Percentiles rank a stretch among this genome's conserved stretches.
Conservation (phyloP, 2,329 filamentous ascomycete genomes). For the Aspergillus nomiae region DNA sequence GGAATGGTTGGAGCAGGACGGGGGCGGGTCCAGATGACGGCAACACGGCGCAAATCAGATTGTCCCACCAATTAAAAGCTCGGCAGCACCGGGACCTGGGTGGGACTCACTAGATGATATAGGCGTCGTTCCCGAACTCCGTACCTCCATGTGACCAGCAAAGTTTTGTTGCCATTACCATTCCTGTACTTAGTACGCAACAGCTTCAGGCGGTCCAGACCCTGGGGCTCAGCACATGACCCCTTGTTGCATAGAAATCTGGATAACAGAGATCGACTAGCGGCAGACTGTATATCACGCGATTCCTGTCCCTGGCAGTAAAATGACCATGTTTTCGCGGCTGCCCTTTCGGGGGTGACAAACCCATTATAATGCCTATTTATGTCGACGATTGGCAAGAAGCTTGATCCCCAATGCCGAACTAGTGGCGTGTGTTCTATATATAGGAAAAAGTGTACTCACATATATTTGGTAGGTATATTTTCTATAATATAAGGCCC, state of each 20-base stretch:
- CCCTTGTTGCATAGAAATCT: not conserved
- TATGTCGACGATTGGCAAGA: not conserved
- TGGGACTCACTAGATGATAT: constrained; percentile 14
- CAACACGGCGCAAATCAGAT: constrained; percentile 19
- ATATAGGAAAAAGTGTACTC: not conserved
- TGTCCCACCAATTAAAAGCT: constrained; percentile 34
- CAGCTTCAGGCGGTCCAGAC: constrained; percentile 5
- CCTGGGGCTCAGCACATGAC: not conserved
- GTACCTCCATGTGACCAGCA: constrained; percentile 34
- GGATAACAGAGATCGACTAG: not conserved
- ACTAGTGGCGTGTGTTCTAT: not conserved
- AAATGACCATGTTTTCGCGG: not conserved
- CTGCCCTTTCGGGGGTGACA: not conserved
- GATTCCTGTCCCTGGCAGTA: not conserved
- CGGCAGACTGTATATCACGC: not conserved
- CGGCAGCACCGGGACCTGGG: constrained; percentile 22
- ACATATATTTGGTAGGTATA: not conserved
- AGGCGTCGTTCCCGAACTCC: constrained; percentile 25
- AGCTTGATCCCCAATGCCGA: not conserved
- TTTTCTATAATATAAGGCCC: not conserved
- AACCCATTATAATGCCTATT: not conserved
- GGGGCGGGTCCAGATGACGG: constrained; percentile 30
- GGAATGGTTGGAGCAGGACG: constrained; percentile 26
- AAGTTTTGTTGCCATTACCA: constrained; percentile 20
- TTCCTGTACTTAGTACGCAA: not conserved